Percentiles rank a stretch among this genome's conserved stretches.
phyloP scores from a whole-genome alignment of 371 early-diverging fungal species.

The Blastocladiella emersonii region DNA sequence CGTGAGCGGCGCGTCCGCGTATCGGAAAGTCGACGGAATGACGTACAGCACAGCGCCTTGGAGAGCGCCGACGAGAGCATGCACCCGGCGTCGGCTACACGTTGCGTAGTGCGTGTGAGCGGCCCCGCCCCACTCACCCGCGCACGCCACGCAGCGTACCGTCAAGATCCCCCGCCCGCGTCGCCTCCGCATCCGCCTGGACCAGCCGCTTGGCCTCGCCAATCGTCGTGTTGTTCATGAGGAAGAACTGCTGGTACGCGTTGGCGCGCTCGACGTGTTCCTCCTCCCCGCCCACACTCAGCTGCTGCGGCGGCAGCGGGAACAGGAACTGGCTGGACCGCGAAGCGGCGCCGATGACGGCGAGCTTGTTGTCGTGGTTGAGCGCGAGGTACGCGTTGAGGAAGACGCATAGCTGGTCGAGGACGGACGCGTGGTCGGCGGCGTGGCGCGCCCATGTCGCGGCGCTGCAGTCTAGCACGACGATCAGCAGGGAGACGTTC shows the following conservation, averaged over 20 bases:
- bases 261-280: neutral
- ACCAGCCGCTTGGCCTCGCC: neutral
- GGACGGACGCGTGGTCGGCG: slow-evolving; percentile 20
- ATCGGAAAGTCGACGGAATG: too few species aligned
- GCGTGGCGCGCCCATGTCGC: neutral
- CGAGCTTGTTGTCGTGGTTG: slow-evolving; percentile 64
- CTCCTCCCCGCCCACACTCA: too few species aligned
- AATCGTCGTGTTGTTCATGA: slow-evolving; percentile 6
- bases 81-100: too few species aligned
- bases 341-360: slow-evolving; percentile 45
- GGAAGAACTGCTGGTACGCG: slow-evolving; percentile 9
- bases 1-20: too few species aligned
- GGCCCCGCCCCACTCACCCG: too few species aligned
- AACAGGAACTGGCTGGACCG: slow-evolving; percentile 3
- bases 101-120: too few species aligned
- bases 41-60: slow-evolving; percentile 20
- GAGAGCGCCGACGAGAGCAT: slow-evolving; percentile 19
- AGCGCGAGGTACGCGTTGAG: slow-evolving; percentile 79
- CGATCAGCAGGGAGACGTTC: neutral
- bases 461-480: neutral
- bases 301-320: neutral
- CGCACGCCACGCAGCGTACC: too few species aligned
- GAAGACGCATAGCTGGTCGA: slow-evolving; percentile 64
- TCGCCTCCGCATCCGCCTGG: neutral
- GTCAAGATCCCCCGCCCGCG: neutral